Percentiles rank a stretch among this genome's conserved stretches.
Conservation (phyloP, 768 basidiomycete species). For the Tricholoma bakamatsutake region DNA sequence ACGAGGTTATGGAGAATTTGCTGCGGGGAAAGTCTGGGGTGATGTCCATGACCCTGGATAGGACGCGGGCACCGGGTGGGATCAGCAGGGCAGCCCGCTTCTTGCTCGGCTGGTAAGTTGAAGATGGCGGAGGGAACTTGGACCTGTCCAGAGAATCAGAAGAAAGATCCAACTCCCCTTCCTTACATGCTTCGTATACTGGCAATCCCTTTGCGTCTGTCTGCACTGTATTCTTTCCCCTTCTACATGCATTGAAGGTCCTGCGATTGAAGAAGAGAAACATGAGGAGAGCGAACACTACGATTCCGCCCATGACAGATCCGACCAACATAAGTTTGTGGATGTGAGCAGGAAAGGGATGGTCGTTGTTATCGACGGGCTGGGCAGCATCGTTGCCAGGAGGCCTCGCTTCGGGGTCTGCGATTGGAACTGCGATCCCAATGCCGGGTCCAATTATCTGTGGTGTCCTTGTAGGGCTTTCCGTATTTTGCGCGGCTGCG, state of each 20-base stretch:
- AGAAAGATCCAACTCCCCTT: constrained; percentile 1
- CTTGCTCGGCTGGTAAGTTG: neutral
- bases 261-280: constrained; percentile 9
- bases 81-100: neutral
- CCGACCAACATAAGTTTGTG: constrained; percentile 14
- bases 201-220: constrained; percentile 6
- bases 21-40: constrained; percentile 21
- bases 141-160: constrained; percentile 5
- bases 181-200: constrained; percentile 7
- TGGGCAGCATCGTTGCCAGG: neutral
- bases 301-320: constrained; percentile 12
- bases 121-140: neutral
- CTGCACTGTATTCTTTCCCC: constrained; percentile 4
- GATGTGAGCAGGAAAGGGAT: neutral
- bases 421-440: neutral
- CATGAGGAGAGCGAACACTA: constrained; percentile 9
- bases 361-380: neutral
- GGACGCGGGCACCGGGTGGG: neutral
- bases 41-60: constrained; percentile 20
- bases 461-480: neutral
- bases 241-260: constrained; percentile 4
- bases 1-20: constrained; percentile 27
- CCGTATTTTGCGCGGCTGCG: neutral
- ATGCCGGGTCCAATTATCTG: neutral
- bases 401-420: neutral